These are phyloP conservation scores for Beauveria australis DNA, from an alignment of 2,329 filamentous ascomycete genomes.

Conservation along the genomic window DNA sequence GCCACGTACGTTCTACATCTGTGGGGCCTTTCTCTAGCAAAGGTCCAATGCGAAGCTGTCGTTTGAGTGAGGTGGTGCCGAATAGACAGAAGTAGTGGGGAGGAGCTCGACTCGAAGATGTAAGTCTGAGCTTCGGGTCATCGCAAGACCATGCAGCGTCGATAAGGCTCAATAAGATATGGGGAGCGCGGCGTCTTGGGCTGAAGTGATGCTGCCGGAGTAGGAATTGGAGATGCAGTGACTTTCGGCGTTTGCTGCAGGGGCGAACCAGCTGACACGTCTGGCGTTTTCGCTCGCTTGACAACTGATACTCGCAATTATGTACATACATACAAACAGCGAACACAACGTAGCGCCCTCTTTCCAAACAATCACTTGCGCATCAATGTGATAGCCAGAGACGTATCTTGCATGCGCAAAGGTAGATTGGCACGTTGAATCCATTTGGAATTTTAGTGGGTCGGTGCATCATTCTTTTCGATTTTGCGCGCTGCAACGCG, in stretches of 20 bases:
- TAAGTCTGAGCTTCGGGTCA: not conserved
- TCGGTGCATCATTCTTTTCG: not conserved
- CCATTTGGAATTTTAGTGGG: not conserved
- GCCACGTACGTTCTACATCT: not conserved
- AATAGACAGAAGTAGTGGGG: not conserved
- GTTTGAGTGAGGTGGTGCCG: not conserved
- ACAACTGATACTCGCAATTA: not conserved
- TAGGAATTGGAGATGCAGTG: not conserved
- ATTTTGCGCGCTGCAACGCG: not conserved
- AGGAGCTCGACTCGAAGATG: not conserved
- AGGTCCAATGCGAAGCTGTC: not conserved
- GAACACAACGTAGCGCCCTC: not conserved
- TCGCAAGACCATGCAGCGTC: not conserved
- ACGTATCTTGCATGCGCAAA: not conserved
- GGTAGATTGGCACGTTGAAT: not conserved
- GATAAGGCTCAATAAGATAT: no score
- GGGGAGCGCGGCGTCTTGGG: no score
- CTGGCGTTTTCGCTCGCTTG: not conserved
- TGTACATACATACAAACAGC: not conserved
- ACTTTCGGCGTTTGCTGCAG: not conserved
- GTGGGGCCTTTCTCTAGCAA: not conserved
- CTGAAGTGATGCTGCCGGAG: not conserved
- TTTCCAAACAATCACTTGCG: not conserved
- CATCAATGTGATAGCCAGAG: not conserved
- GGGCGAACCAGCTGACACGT: not conserved